Evolutionary conservation across 2,329 filamentous ascomycete genomes (phyloP).

Genomic region (Nemania diffusa): DNA sequence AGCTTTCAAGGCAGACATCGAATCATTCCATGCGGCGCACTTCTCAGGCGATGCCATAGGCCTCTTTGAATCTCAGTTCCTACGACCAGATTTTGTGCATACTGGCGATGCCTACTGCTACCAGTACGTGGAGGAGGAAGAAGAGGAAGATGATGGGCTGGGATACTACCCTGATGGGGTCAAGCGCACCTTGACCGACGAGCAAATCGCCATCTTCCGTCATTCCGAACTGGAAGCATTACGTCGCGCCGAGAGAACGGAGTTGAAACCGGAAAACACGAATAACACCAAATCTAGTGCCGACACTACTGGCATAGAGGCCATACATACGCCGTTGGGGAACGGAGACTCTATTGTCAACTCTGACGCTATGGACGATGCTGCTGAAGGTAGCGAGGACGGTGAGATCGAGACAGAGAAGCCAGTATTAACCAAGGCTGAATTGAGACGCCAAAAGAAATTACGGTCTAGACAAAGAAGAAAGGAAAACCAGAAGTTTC

Average conservation of each 20-base stretch:
- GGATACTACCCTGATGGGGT: conserved; percentile 89
- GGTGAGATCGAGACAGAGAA: conserved; percentile 50
- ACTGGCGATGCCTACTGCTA: conserved; percentile 40
- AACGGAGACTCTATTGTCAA: conserved; percentile 3
- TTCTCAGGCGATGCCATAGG: conserved; percentile 62
- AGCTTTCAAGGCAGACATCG: conserved; percentile 65
- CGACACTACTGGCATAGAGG: conserved; percentile 14
- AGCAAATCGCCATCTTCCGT: conserved; percentile 89
- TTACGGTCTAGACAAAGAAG: conserved; percentile 53
- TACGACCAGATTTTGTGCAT: conserved; percentile 47
- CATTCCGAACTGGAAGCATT: conserved; percentile 86
- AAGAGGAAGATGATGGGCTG: conserved; percentile 69
- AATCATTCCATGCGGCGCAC: conserved; percentile 68
- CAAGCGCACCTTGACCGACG: conserved; percentile 89
- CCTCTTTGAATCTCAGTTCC: conserved; percentile 60
- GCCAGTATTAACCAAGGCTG: conserved; percentile 42
- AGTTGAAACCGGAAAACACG: conserved; percentile 40
- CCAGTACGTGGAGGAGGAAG: conserved; percentile 45
- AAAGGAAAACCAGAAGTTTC: conserved; percentile 53
- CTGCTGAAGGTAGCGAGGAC: conserved; percentile 46
- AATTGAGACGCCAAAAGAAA: conserved; percentile 49
- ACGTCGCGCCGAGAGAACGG: conserved; percentile 62
- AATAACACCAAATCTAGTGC: conserved; percentile 25
- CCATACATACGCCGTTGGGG: conserved; percentile 5
- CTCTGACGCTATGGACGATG: conserved; percentile 36